phyloP scores from a whole-genome alignment of 306 rosid species.

The Vicia faba region DNA sequence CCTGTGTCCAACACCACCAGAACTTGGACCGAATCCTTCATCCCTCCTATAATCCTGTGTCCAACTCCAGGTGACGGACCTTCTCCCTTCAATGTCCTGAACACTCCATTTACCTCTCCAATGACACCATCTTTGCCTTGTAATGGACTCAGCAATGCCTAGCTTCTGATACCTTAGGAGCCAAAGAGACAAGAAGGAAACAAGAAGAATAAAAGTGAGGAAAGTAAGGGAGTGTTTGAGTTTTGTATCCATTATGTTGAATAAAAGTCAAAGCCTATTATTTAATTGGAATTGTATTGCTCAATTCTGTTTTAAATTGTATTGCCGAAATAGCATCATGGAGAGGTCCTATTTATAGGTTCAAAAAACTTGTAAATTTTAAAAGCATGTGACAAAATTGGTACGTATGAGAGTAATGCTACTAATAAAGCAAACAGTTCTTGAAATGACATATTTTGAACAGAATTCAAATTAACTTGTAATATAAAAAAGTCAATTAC shows the following conservation, averaged over 20 bases:
- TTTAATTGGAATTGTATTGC: background rate
- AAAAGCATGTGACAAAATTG: background rate
- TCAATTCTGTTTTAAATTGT: background rate
- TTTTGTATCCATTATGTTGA: constrained; percentile 47
- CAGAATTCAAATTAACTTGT: constrained; percentile 21
- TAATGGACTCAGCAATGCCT: constrained; percentile 30
- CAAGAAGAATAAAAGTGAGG: constrained; percentile 21
- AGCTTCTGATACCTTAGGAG: constrained; percentile 38
- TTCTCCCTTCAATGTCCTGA: constrained; percentile 32
- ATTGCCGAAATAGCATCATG: constrained; percentile 34
- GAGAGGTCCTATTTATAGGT: constrained; percentile 51
- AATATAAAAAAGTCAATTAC: constrained; percentile 21
- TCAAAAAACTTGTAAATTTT: background rate
- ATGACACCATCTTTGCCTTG: background rate
- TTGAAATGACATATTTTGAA: constrained; percentile 26
- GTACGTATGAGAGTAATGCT: constrained; percentile 13
- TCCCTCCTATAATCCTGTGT: constrained; percentile 31
- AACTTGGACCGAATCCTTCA: background rate
- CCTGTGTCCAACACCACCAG: constrained; percentile 48
- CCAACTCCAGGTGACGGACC: constrained; percentile 55
- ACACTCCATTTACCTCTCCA: constrained; percentile 30
- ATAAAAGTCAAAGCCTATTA: background rate
- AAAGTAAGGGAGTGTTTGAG: constrained; percentile 35
- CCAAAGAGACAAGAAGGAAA: constrained; percentile 17
- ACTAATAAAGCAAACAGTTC: background rate